Conservation (phyloP, 1,284 basidiomycete genomes). For the Ceratobasidium sp. region DNA sequence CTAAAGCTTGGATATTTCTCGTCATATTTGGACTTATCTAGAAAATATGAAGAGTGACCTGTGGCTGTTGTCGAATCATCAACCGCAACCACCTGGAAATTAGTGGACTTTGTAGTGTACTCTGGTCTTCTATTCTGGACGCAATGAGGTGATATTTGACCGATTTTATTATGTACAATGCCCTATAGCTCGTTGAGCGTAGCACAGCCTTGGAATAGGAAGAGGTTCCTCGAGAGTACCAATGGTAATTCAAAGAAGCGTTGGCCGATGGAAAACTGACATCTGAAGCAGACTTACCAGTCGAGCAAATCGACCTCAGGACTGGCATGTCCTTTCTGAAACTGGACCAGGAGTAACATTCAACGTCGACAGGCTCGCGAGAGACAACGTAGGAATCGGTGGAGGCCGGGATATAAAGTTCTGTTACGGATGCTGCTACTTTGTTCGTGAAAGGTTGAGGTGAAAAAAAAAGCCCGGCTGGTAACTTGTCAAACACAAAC, state of each 20-base stretch:
- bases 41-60: conserved; percentile 1
- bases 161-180: not conserved
- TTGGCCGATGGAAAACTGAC: not conserved
- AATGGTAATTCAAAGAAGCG: not conserved
- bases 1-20: not conserved
- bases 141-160: conserved; percentile 11
- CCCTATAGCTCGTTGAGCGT: not conserved
- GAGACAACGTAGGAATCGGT: conserved; percentile 32
- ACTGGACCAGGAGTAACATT: conserved; percentile 35
- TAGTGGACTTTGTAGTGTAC: conserved; percentile 17
- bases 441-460: conserved; percentile 20
- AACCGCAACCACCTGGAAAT: not conserved
- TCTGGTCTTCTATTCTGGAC: conserved; percentile 21
- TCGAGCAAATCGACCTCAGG: conserved; percentile 37
- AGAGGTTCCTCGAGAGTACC: conserved; percentile 36
- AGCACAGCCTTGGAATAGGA: conserved; percentile 40
- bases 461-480: conserved; percentile 17
- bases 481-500: conserved; percentile 34
- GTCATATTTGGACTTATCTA: not conserved
- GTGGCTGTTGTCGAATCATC: conserved; percentile 4
- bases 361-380: conserved; percentile 32
- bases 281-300: conserved; percentile 27
- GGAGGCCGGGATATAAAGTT: conserved; percentile 31
- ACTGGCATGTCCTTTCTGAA: conserved; percentile 40
- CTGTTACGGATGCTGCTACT: conserved; percentile 34